Conservation (phyloP, 2,329 filamentous ascomycete species). For the Colletotrichum camelliae region DNA sequence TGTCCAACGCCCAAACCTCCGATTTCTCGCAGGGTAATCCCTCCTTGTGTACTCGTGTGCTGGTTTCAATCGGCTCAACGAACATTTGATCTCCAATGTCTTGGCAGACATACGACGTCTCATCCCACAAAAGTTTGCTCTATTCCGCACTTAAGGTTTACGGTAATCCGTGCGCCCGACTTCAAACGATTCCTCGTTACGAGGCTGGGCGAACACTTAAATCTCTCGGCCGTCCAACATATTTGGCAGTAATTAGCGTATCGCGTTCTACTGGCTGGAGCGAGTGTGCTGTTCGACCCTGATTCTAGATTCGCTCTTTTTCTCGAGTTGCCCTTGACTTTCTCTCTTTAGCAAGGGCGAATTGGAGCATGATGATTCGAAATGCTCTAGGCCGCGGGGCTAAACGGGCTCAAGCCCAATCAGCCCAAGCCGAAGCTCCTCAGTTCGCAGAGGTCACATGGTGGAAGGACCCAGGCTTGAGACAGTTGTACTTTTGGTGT, state of each 20-base stretch:
- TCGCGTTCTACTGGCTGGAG: neutral
- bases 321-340: neutral
- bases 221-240: neutral
- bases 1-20: neutral
- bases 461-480: slow-evolving; percentile 59
- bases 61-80: neutral
- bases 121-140: neutral
- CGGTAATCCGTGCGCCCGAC: neutral
- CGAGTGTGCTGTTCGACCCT: neutral
- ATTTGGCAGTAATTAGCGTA: accelerated
- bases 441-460: slow-evolving; percentile 59
- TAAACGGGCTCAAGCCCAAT: neutral
- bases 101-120: neutral
- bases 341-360: neutral
- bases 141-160: neutral
- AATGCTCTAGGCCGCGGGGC: neutral
- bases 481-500: slow-evolving; percentile 58
- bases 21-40: neutral
- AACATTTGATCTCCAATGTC: neutral
- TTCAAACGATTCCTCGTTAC: neutral
- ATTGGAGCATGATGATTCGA: neutral
- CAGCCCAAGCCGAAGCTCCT: slow-evolving; percentile 49
- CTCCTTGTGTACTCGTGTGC: slow-evolving; percentile 22
- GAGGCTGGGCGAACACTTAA: neutral
- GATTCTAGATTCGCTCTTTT: neutral